Evolutionary conservation across 257 asterid species (phyloP), one percentile per base, ranked within the genome.

Genomic region (Voacanga thouarsii): DNA sequence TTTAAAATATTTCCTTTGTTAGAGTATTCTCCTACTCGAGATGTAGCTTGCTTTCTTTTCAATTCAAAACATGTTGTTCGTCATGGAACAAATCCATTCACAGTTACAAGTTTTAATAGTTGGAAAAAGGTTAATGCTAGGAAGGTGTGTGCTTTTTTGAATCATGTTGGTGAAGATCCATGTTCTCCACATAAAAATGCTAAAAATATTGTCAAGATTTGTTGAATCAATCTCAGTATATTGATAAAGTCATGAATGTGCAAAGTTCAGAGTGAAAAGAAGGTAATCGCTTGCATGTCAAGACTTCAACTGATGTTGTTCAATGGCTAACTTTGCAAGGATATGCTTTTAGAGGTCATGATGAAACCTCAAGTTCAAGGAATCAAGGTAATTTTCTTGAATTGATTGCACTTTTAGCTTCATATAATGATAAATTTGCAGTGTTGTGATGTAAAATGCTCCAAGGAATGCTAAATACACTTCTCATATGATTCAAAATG

Each of bases 101-200:
- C 15, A 6, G 15, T 24, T 75, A 43, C 26, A 24, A 71, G 60
- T 1, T 75, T 75, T 39, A 43, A 28, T 14, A 55, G 26, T 5
- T 55, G 69, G 65, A 80, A 75, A 26, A 75, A 55, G 7, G 30
- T 66, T 28, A 55, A 14, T 53, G 47, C 24, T 79, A 53, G 69
- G 59, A 72, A 56, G 3, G 21, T 60, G 21, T 21, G 53, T 23
- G 7, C 28, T 16, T n/a, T 79, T 12, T 8, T 45, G 5, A 53
- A 18, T 18, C 39, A 63, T 49, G 43, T 72, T 16, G 56, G 47
- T 50, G 6, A 7, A 0, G 56, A 67, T 50, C 28, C 9, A 10
- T 37, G 41, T 39, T 51, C 57, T 9, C 23, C 59, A 5, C 60
- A 39, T 39, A 14, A 67, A 4, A 51, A 28, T 1, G 5, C 12